Evolutionary conservation across 352 stramenopile genomes (phyloP).

Genomic region (Pythium grandisporangium): DNA sequence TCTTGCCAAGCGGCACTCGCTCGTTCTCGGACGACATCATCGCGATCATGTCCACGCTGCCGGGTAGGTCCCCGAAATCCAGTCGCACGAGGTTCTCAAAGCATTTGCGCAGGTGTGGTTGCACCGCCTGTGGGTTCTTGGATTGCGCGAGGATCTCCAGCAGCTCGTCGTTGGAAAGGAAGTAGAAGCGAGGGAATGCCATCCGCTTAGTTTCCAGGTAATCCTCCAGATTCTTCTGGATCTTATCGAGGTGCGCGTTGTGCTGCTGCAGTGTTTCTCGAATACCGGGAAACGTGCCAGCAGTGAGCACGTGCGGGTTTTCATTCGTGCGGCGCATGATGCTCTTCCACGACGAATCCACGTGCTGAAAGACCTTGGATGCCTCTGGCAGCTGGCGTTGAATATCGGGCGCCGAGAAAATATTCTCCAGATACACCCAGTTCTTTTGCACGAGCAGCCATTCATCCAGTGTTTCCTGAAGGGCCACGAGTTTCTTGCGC

Average conservation of each 20-base stretch:
- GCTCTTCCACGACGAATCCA: slow-evolving; percentile 87
- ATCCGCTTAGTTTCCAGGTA: slow-evolving; percentile 91
- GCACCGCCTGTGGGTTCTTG: slow-evolving; percentile 92
- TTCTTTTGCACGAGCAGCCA: slow-evolving; percentile 86
- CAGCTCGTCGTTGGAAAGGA: slow-evolving; percentile 93
- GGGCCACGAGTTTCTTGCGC: slow-evolving; percentile 70
- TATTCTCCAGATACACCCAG: slow-evolving; percentile 86
- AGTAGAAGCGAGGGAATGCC: slow-evolving; percentile 93
- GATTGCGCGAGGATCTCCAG: slow-evolving; percentile 93
- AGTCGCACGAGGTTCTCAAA: slow-evolving; percentile 88
- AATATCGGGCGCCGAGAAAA: slow-evolving; percentile 87
- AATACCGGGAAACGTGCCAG: slow-evolving; percentile 67
- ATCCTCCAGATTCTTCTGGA: slow-evolving; percentile 90
- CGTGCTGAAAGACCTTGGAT: slow-evolving; percentile 86
- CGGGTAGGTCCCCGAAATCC: slow-evolving; percentile 67
- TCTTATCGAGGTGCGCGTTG: slow-evolving; percentile 82
- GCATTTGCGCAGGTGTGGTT: slow-evolving; percentile 92
- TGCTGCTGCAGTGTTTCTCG: slow-evolving; percentile 80
- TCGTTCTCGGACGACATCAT: slow-evolving; percentile 92
- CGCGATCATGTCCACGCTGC: slow-evolving; percentile 89
- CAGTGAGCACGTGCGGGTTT: slow-evolving; percentile 78
- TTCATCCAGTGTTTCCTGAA: slow-evolving; percentile 85
- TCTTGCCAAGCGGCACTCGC: slow-evolving; percentile 82
- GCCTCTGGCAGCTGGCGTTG: slow-evolving; percentile 85
- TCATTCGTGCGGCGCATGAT: slow-evolving; percentile 89